phyloP scores from a whole-genome alignment of 495 filamentous ascomycete genomes.

The Penicillium riverlandense region DNA sequence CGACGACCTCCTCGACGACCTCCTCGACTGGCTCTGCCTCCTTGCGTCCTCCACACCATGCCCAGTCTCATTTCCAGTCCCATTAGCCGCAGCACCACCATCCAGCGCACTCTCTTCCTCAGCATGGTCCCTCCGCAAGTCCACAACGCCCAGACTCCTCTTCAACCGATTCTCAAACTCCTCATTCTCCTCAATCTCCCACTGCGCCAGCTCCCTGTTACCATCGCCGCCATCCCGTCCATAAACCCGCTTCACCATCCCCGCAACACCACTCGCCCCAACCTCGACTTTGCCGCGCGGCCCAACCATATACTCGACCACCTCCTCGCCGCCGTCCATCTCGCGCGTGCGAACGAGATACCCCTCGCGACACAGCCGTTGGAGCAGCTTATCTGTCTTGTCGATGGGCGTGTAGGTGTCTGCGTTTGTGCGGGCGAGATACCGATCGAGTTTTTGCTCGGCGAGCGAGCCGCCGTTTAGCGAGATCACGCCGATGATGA shows the following conservation, averaged over 20 bases:
- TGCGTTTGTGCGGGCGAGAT: slow-evolving; percentile 68
- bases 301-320: slow-evolving; percentile 70
- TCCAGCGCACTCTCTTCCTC: background rate
- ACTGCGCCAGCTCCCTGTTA: slow-evolving; percentile 20
- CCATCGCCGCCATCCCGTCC: slow-evolving; percentile 21
- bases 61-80: background rate
- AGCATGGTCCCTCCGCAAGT: background rate
- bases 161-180: slow-evolving; percentile 24
- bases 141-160: slow-evolving; percentile 23
- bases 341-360: slow-evolving; percentile 74
- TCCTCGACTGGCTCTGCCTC: background rate
- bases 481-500: slow-evolving; percentile 69
- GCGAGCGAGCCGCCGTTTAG: slow-evolving; percentile 63
- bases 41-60: background rate
- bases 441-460: slow-evolving; percentile 65
- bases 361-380: slow-evolving; percentile 69
- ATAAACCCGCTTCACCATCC: slow-evolving; percentile 60
- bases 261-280: slow-evolving; percentile 60
- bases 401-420: slow-evolving; percentile 68
- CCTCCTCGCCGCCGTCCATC: slow-evolving; percentile 61
- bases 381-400: slow-evolving; percentile 67
- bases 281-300: slow-evolving; percentile 85
- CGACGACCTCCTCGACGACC: background rate
- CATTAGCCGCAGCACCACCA: slow-evolving; percentile 1
- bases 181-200: slow-evolving; percentile 39